Base-by-base conservation (phyloP, 108 stramenopile species). In the Mayamaea pseudoterrestris region DNA sequence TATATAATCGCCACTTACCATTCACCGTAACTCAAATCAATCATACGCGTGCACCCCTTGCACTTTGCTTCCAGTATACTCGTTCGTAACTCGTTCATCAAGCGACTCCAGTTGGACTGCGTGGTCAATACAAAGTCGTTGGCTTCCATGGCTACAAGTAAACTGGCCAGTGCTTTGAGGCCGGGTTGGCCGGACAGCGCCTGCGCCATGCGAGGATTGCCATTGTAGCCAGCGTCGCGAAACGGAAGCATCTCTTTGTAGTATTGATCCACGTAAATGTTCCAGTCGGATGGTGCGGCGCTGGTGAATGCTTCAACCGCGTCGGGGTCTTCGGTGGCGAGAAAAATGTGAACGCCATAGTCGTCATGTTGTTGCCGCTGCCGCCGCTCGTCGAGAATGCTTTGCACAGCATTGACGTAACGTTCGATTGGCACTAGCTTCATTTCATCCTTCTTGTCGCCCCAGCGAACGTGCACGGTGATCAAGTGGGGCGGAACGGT, bases 381-480 rank as follows among this genome's bases (percentile, higher is more conserved):
- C n/a, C 22, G 29, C 25, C 63, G 55, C 28, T 46, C 26, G n/a
- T 60, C 30, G 23, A 66, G 18, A 41, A 75, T 47, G 23, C 41
- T 21, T 26, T 63, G 27, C 6, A 64, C 41, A 11, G 67, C 70
- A 14, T 52, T 22, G n/a, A 71, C 50, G 52, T 71, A 71, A 1
- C 60, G 41, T 9, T 51, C 7, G 24, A 72, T 62, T 3, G 52
- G 26, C 3, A 61, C 57, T 43, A 71, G 50, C 44, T 65, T 44
- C 75, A 76, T 73, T 57, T 78, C 76, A 2, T 22, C 36, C 5
- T 18, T 21, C 27, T 71, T 65, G 47, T 77, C 68, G 24, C 76
- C 76, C 76, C 72, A 73, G 41, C 76, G 50, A 24, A 78, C 65
- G 29, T 78, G 71, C n/a, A 78, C 76, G 4, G 76, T 78, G 22